These are phyloP conservation scores for Coemansia sp. DNA, from an alignment of 192 early-diverging fungal species.

Conservation along the genomic window DNA sequence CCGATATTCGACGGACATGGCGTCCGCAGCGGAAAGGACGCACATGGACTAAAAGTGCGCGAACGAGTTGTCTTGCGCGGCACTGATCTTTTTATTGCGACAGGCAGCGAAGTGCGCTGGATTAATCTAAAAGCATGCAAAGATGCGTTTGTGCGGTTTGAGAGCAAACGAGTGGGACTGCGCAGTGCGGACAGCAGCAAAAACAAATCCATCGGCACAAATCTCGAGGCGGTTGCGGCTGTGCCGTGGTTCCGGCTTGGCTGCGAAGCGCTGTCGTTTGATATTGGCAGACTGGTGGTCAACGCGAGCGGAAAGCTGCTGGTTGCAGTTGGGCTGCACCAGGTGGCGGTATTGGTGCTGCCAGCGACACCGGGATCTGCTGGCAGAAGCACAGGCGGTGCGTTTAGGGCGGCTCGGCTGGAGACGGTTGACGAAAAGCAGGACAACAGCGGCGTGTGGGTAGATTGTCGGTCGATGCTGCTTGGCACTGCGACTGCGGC, in stretches of 20 bases:
- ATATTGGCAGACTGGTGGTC: conserved; percentile 57
- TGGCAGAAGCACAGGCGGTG: conserved; percentile 23
- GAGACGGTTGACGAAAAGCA: conserved; percentile 15
- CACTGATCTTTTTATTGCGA: conserved; percentile 63
- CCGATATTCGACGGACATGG: conserved; percentile 28
- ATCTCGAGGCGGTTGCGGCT: conserved; percentile 26
- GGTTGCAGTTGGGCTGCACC: conserved; percentile 59
- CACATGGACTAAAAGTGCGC: conserved; percentile 10
- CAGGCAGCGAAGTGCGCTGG: conserved; percentile 59
- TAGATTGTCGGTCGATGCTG: conserved; percentile 42
- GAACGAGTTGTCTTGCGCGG: conserved; percentile 47
- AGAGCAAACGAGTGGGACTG: conserved; percentile 31
- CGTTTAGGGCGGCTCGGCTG: conserved; percentile 32
- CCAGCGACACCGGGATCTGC: conserved; percentile 52
- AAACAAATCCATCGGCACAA: background rate
- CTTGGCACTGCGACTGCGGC: conserved; percentile 14
- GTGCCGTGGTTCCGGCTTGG: conserved; percentile 47
- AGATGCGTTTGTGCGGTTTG: conserved; percentile 56
- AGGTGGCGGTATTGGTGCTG: conserved; percentile 61
- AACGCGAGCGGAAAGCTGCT: conserved; percentile 63
- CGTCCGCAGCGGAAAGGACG: background rate
- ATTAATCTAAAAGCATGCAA: conserved; percentile 64
- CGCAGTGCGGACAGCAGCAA: conserved; percentile 7
- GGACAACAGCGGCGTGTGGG: conserved; percentile 13
- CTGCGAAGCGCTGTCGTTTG: conserved; percentile 54